Evolutionary conservation across 2,329 filamentous ascomycete genomes (phyloP).

Genomic region (Diplodia seriata): DNA sequence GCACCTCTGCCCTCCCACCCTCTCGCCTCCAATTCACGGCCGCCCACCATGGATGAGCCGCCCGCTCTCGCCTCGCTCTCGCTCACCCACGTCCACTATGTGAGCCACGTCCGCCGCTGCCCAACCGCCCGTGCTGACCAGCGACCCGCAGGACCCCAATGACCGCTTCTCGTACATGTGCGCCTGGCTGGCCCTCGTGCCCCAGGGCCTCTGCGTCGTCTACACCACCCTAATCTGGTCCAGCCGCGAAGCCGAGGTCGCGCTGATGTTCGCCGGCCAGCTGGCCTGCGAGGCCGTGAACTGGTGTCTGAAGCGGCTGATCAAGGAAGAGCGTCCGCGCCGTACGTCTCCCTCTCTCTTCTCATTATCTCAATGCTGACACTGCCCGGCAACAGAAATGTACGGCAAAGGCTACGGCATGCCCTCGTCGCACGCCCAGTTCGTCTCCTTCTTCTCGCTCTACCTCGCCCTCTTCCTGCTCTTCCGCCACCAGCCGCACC

Average conservation of each 20-base stretch:
- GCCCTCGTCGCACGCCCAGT: constrained; percentile 95
- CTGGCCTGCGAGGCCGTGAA: constrained; percentile 91
- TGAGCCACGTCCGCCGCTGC: constrained; percentile 56
- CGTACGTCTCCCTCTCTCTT: constrained; percentile 59
- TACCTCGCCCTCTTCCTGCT: constrained; percentile 86
- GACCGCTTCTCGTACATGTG: constrained; percentile 86
- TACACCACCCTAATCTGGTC: constrained; percentile 92
- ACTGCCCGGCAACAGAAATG: constrained; percentile 59
- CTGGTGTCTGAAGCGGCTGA: constrained; percentile 84
- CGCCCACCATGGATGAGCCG: constrained; percentile 50
- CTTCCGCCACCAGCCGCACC: constrained; percentile 67
- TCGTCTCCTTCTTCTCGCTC: constrained; percentile 88
- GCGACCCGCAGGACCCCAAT: constrained; percentile 73
- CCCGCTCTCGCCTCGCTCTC: constrained; percentile 84
- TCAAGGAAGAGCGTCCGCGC: constrained; percentile 88
- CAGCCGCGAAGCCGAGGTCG: constrained; percentile 86
- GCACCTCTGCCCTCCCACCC: not conserved
- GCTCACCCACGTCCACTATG: constrained; percentile 95
- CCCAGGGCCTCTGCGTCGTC: constrained; percentile 86
- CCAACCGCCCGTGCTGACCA: constrained; percentile 24
- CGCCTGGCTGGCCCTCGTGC: constrained; percentile 92
- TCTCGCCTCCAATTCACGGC: not conserved
- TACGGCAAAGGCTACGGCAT: constrained; percentile 96
- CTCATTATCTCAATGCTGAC: constrained; percentile 22
- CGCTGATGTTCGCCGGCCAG: constrained; percentile 90